Evolutionary conservation across 108 stramenopile genomes (phyloP).

Genomic region (Thalassiosira profunda): DNA sequence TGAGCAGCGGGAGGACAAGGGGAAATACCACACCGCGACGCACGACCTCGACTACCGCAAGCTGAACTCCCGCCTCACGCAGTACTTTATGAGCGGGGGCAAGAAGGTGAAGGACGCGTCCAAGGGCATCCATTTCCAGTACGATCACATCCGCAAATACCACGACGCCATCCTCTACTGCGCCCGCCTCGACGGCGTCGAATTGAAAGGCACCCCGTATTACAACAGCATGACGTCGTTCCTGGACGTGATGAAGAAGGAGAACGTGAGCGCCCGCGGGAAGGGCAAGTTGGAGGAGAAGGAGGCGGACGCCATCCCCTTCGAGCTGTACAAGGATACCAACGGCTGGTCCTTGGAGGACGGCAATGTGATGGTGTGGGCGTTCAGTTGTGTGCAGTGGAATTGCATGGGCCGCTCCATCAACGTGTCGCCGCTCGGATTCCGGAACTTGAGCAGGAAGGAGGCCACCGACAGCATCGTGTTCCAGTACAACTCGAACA

Average conservation of each 20-base stretch:
- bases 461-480: slow-evolving; percentile 21
- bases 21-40: not conserved
- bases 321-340: slow-evolving; percentile 14
- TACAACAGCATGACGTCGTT: slow-evolving; percentile 32
- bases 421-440: slow-evolving; percentile 20
- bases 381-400: slow-evolving; percentile 34
- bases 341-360: slow-evolving; percentile 15
- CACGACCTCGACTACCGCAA: not conserved
- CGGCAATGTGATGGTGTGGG: slow-evolving; percentile 26
- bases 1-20: not conserved
- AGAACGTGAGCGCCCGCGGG: slow-evolving; percentile 11
- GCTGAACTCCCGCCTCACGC: not conserved
- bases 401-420: slow-evolving; percentile 31
- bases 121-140: slow-evolving; percentile 11
- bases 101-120: slow-evolving; percentile 8
- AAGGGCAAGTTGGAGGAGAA: slow-evolving; percentile 27
- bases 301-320: slow-evolving; percentile 35
- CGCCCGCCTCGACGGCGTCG: slow-evolving; percentile 12
- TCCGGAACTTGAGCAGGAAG: slow-evolving; percentile 32
- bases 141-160: slow-evolving; percentile 32
- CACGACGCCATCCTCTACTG: slow-evolving; percentile 44
- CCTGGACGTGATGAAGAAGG: slow-evolving; percentile 17
- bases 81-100: slow-evolving; percentile 12
- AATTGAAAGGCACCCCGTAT: slow-evolving; percentile 9
- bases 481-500: slow-evolving; percentile 25